Conservation (phyloP, 148 eudicot species). For the Vaccinium myrtillus region DNA sequence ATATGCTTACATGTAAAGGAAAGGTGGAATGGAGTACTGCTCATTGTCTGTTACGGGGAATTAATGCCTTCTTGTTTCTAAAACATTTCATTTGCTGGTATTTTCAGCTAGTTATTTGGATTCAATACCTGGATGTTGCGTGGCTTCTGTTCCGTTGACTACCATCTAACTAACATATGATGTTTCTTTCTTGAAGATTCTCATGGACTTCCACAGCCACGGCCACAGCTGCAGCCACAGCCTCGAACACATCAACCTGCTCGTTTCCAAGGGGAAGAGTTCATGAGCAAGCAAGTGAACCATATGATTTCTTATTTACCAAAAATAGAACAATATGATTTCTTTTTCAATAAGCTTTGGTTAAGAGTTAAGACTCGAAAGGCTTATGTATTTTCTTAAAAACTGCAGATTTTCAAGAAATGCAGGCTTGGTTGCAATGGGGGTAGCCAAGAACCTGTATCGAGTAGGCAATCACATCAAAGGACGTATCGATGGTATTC, state of each 20-base stretch:
- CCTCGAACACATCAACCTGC: constrained; percentile 54
- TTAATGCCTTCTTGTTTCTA: not conserved
- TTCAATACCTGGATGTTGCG: not conserved
- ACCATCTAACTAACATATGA: constrained; percentile 6
- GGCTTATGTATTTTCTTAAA: not conserved
- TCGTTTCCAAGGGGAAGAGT: constrained; percentile 60
- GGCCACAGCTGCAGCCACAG: constrained; percentile 12
- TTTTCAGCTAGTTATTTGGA: constrained; percentile 1
- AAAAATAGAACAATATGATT: not conserved
- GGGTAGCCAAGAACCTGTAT: constrained; percentile 77
- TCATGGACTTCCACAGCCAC: constrained; percentile 34
- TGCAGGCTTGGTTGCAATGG: constrained; percentile 73
- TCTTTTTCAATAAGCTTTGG: not conserved
- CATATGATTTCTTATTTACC: not conserved
- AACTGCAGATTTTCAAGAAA: constrained; percentile 74
- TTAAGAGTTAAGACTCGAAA: not conserved
- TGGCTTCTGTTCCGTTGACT: not conserved
- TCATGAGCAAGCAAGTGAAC: constrained; percentile 61
- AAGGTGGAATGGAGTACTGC: not conserved
- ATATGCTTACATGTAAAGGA: not conserved
- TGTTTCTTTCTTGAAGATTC: constrained; percentile 39
- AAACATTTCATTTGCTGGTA: not conserved
- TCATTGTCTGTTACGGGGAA: not conserved
- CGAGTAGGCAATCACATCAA: constrained; percentile 70
- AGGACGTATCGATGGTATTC: constrained; percentile 68